Percentiles rank a stretch among this genome's conserved stretches.
Conservation (phyloP, 257 asterid species). For the Henckelia pumila region DNA sequence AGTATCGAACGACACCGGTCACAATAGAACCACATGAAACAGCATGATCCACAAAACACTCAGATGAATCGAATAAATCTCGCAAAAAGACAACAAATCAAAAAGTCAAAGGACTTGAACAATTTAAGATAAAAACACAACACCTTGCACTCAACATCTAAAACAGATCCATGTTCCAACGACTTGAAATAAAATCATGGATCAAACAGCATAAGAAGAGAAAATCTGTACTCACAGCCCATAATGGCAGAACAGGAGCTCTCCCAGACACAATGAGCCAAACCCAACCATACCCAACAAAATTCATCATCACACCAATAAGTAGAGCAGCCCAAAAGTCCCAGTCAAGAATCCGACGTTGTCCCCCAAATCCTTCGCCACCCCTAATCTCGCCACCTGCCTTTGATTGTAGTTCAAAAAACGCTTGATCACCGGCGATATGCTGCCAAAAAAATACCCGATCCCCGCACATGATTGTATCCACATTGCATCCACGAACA, state of each 20-base stretch:
- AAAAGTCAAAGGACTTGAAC: constrained; percentile 8
- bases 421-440: constrained; percentile 42
- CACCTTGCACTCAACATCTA: neutral
- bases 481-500: constrained; percentile 59
- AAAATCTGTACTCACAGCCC: constrained; percentile 41
- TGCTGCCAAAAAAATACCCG: constrained; percentile 52
- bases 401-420: constrained; percentile 42
- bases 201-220: neutral
- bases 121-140: neutral
- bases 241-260: constrained; percentile 40
- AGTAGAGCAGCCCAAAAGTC: constrained; percentile 52
- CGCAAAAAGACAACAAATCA: neutral
- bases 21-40: constrained; percentile 3
- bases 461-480: constrained; percentile 54
- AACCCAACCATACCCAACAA: constrained; percentile 57
- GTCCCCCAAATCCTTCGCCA: constrained; percentile 54
- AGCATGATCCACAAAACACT: neutral
- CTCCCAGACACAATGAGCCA: constrained; percentile 51
- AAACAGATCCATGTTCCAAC: neutral
- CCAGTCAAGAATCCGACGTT: constrained; percentile 57
- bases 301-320: constrained; percentile 45
- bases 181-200: neutral
- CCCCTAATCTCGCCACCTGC: constrained; percentile 45
- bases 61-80: constrained; percentile 9
- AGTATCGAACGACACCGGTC: neutral